A percentile compares a stretch with the other conserved stretches of the same genome.
These are phyloP conservation scores for Boeremia exigua DNA, from an alignment of 2,329 filamentous ascomycete species.

Conservation along the genomic window DNA sequence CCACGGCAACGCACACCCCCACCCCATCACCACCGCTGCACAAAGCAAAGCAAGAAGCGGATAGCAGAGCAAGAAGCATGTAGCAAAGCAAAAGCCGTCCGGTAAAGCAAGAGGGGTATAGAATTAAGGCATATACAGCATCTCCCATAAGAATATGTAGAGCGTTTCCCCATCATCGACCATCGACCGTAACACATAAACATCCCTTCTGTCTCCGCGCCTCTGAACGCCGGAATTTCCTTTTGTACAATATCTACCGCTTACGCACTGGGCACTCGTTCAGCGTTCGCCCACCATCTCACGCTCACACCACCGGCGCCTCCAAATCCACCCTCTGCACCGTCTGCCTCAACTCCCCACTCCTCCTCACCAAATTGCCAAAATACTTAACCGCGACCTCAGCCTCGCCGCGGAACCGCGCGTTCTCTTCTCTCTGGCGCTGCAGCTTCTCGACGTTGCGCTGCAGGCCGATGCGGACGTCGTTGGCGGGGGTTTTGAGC, in stretches of 20 bases:
- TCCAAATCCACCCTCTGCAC: slow-evolving; percentile 62
- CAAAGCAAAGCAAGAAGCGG: no score
- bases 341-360: slow-evolving; percentile 55
- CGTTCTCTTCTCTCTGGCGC: slow-evolving; percentile 80
- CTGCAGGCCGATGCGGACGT: slow-evolving; percentile 81
- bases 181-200: slow-evolving; percentile 6
- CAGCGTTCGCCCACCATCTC: no score
- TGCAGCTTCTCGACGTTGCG: slow-evolving; percentile 82
- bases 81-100: no score
- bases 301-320: slow-evolving; percentile 31
- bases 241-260: no score
- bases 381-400: slow-evolving; percentile 92
- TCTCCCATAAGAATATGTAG: not conserved
- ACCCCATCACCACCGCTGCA: no score
- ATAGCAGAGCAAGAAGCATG: no score
- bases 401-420: slow-evolving; percentile 81
- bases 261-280: no score
- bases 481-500: slow-evolving; percentile 84
- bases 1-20: no score
- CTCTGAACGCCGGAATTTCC: not conserved
- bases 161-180: not conserved
- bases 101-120: slow-evolving; percentile 44
- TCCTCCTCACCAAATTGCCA: slow-evolving; percentile 75
- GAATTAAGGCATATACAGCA: slow-evolving; percentile 37
- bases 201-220: no score